phyloP scores from a whole-genome alignment of 371 early-diverging fungal species.

The Furculomyces boomerangus region DNA sequence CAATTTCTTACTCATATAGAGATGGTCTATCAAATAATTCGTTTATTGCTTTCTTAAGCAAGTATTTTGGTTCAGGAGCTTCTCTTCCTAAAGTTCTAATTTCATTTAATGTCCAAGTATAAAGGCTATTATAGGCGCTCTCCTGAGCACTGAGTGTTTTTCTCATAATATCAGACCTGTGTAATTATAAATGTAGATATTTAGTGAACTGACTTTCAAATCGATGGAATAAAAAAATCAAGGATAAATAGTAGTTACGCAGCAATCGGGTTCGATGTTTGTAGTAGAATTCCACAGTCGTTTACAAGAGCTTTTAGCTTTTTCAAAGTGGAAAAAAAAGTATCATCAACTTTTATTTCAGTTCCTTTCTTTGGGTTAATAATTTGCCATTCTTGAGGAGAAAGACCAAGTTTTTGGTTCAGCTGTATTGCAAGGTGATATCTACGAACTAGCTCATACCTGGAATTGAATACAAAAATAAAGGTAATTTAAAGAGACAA shows the following conservation, averaged over 20 bases:
- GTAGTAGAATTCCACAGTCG: not conserved
- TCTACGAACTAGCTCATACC: not conserved
- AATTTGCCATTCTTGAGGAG: not conserved
- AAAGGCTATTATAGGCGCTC: not conserved
- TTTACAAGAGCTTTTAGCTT: not conserved
- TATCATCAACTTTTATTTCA: not conserved
- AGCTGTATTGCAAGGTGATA: not conserved
- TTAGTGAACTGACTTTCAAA: not conserved
- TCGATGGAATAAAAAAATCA: not conserved
- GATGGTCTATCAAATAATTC: not conserved
- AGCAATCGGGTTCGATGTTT: constrained; percentile 1
- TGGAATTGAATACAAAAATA: too few relatives aligned
- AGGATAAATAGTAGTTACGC: not conserved
- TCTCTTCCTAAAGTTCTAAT: not conserved
- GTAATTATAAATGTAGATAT: not conserved
- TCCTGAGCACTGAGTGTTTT: not conserved
- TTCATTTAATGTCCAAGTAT: not conserved
- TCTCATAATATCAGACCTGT: not conserved
- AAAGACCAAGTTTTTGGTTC: not conserved
- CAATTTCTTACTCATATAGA: not conserved
- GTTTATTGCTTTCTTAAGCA: not conserved
- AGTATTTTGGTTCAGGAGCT: not conserved
- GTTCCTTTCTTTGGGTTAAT: not conserved
- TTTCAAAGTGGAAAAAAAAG: not conserved
- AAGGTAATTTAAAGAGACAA: too few relatives aligned